Evolutionary conservation across 2,329 filamentous ascomycete genomes (phyloP).

Genomic region (Aureobasidium musti): DNA sequence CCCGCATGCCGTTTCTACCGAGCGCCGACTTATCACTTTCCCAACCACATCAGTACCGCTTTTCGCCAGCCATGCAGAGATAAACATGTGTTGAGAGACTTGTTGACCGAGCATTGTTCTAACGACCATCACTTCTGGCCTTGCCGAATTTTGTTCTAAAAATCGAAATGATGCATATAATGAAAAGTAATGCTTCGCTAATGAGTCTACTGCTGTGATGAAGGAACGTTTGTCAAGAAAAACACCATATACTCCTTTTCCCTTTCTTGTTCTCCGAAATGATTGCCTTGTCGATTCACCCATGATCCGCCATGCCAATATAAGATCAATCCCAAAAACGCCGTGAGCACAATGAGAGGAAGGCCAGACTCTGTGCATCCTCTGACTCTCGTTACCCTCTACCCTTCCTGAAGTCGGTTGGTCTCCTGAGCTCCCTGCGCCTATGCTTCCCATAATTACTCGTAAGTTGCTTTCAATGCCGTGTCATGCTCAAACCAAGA

Average conservation of each 20-base stretch:
- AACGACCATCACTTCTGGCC: too few species aligned
- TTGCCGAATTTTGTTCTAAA: not conserved
- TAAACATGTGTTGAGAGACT: not conserved
- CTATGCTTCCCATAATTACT: constrained; percentile 19
- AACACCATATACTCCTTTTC: not conserved
- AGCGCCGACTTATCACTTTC: constrained; percentile 10
- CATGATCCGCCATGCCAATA: constrained; percentile 17
- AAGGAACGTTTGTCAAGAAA: not conserved
- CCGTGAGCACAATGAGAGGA: not conserved
- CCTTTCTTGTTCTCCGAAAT: constrained; percentile 1
- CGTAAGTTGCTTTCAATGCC: constrained; percentile 4
- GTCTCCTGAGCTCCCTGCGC: constrained; percentile 17
- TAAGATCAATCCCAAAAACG: not conserved
- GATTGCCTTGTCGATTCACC: not conserved
- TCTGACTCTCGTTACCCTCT: not conserved
- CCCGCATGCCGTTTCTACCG: constrained; percentile 8
- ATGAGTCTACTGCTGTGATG: constrained; percentile 15
- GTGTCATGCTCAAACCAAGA: not conserved
- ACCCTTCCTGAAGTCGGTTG: not conserved
- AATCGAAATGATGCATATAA: not conserved
- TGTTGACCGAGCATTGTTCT: not conserved
- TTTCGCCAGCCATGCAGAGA: not conserved
- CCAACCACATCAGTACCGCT: constrained; percentile 9
- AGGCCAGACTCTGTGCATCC: not conserved
- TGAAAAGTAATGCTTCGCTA: constrained; percentile 20